phyloP scores from a whole-genome alignment of 495 filamentous ascomycete genomes.

The Neurospora cerealis region DNA sequence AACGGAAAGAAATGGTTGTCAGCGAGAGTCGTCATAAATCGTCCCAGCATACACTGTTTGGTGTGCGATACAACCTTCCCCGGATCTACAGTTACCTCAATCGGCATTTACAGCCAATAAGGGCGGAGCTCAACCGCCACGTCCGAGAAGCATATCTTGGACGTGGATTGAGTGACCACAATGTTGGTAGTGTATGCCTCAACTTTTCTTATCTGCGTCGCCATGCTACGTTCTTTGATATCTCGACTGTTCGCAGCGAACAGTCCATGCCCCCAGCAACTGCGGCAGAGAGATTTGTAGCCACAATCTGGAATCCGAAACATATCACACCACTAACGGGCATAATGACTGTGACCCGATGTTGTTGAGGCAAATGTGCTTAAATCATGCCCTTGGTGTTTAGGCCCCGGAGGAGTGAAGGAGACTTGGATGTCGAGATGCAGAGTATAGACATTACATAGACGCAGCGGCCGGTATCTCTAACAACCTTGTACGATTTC shows the following conservation, averaged over 20 bases:
- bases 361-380: background rate
- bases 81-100: background rate
- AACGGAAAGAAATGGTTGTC: background rate
- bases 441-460: background rate
- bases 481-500: background rate
- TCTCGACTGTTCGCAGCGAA: background rate
- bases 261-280: background rate
- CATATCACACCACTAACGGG: background rate
- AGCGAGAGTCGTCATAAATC: background rate
- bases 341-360: background rate
- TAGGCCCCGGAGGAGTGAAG: background rate
- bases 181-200: background rate
- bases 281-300: background rate
- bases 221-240: background rate
- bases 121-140: background rate
- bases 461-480: background rate
- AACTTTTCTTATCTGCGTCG: background rate
- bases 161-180: background rate
- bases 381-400: background rate
- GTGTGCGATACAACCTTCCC: background rate
- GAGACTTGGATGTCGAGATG: background rate
- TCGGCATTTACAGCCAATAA: background rate
- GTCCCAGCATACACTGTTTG: background rate
- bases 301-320: background rate
- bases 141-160: background rate